These are phyloP conservation scores for Macrophomina tecta DNA, from an alignment of 2,329 filamentous ascomycete genomes.

Conservation along the genomic window DNA sequence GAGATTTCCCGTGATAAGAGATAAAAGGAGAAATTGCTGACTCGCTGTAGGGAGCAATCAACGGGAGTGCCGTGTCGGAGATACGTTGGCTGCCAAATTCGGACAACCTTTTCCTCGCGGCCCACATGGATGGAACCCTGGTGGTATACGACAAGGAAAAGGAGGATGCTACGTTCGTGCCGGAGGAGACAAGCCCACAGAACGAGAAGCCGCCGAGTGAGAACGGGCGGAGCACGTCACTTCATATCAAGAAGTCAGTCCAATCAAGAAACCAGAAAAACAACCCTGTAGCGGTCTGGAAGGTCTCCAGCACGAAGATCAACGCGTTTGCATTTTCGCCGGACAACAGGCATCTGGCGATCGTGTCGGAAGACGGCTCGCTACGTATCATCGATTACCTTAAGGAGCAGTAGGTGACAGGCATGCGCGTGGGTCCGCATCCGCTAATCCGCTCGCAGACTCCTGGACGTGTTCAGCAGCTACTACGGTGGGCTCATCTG, in stretches of 20 bases:
- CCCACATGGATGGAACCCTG: constrained; percentile 88
- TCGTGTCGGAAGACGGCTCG: constrained; percentile 90
- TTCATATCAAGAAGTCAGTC: constrained; percentile 87
- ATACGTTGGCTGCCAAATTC: constrained; percentile 95
- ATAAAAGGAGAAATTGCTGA: constrained; percentile 23
- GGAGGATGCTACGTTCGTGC: constrained; percentile 79
- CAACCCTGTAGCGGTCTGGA: constrained; percentile 93
- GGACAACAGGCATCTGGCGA: constrained; percentile 82
- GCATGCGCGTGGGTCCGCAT: constrained; percentile 9
- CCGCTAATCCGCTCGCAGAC: constrained; percentile 52
- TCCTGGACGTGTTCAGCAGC: constrained; percentile 85
- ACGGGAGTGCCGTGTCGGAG: constrained; percentile 80
- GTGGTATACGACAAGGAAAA: constrained; percentile 98
- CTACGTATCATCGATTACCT: constrained; percentile 91
- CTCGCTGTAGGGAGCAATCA: constrained; percentile 74
- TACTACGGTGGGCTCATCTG: constrained; percentile 95
- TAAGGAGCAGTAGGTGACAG: constrained; percentile 75
- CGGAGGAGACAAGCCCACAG: constrained; percentile 56
- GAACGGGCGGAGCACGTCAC: constrained; percentile 47
- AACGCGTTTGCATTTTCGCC: constrained; percentile 93
- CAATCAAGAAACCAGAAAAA: constrained; percentile 91
- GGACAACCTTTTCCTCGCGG: constrained; percentile 89
- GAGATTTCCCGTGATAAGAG: constrained; percentile 1
- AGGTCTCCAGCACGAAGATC: constrained; percentile 86
- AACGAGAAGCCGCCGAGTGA: constrained; percentile 35